Base-by-base conservation (phyloP, 257 asterid genomes). In the Echites panduratus region DNA sequence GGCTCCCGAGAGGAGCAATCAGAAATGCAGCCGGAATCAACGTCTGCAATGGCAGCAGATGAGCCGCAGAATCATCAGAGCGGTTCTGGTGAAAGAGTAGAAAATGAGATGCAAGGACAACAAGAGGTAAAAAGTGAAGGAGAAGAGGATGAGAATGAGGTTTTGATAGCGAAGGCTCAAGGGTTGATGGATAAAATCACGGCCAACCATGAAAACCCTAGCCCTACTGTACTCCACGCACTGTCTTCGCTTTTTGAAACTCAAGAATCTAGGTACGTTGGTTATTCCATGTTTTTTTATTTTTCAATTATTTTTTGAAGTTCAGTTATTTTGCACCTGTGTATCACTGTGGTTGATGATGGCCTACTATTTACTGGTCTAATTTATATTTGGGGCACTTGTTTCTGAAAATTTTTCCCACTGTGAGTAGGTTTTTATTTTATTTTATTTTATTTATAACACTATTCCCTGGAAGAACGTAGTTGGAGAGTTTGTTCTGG, bases 191-290 rank as follows among this genome's bases (percentile, higher is more conserved):
- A 92, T 68, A 92, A 82, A 78, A 87, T 95, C 79, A 90, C 92
- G 52, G 84, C 93, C 61, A 82, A 73, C 75, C 79, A 88, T 16
- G 97, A 90, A 73, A 95, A 89, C 93, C 98, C 99, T 82, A 90
- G 81, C 79, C 87, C 98, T 58, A 81, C 78, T 64, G 84, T 81
- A 13, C 90, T 95, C 40, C 99, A 95, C 76, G 96, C 97, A 41
- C 91, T 95, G 68, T 75, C 97, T 75, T 87, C 96, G 73, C 82
- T 95, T 74, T 81, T 95, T 16, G 99, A 95, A 79, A 71, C 92
- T 44, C 83, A 95, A 73, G 99, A 92, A 80, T 78, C 91, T 73
- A 92, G 98, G 99, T 95, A 77, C 49, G 68, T 80, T 49, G 47
- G 47, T 16, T 65, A 70, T 79, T 77, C 22, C n/a, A n/a, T 61